phyloP scores from a whole-genome alignment of 164 flowering plant genomes.

The Vitis riparia region DNA sequence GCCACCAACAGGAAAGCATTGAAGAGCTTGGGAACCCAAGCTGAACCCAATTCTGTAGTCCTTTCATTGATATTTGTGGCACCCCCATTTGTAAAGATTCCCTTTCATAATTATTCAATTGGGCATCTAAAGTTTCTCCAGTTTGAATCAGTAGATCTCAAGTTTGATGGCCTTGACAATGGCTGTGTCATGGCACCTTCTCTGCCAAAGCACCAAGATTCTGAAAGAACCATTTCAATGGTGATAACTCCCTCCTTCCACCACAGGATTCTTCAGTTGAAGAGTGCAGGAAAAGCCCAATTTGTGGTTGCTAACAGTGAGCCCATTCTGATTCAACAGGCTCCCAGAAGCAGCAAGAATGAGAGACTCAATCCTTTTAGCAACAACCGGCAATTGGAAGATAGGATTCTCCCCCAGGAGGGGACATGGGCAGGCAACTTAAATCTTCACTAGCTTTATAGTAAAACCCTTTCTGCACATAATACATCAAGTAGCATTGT shows the following conservation, averaged over 20 bases:
- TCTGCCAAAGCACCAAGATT: too few relatives aligned
- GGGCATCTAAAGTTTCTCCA: not conserved
- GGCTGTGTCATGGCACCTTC: too few relatives aligned
- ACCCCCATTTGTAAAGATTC: not conserved
- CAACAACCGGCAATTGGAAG: constrained; percentile 60
- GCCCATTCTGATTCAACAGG: not conserved
- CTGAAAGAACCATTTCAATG: constrained; percentile 1
- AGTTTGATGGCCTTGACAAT: not conserved
- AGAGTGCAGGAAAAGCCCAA: too few relatives aligned
- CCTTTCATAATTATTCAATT: not conserved
- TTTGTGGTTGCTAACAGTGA: too few relatives aligned
- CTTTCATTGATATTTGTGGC: not conserved
- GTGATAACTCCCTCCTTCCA: too few relatives aligned
- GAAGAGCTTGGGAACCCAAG: not conserved
- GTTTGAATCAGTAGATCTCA: not conserved
- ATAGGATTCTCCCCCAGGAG: constrained; percentile 30
- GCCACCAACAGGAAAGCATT: not conserved
- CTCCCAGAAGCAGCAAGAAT: not conserved
- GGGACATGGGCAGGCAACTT: constrained; percentile 43
- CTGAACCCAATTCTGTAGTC: not conserved
- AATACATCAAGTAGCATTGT: constrained; percentile 87
- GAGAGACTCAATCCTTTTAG: constrained; percentile 15
- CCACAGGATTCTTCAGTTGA: too few relatives aligned
- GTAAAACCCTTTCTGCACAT: constrained; percentile 72
- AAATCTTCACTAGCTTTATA: constrained; percentile 48